Evolutionary conservation across 1,284 basidiomycete species (phyloP), one percentile per base, ranked within the genome.

Genomic region (Hemileia vastatrix): DNA sequence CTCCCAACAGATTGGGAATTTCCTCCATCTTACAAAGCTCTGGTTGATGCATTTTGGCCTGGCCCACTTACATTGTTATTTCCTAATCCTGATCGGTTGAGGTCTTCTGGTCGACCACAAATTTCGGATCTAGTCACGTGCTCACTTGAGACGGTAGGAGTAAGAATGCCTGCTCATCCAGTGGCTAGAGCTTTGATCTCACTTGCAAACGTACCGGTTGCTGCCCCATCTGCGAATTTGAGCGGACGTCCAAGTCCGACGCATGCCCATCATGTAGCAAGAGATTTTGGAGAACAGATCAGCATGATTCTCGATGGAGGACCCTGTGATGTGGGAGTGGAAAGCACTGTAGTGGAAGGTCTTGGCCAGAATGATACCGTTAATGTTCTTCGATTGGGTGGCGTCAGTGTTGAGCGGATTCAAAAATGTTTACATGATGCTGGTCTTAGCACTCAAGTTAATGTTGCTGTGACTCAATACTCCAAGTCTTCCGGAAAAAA

Each of bases 171-270:
- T 0, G 85, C 86, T 0, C 92, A 99, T 77, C 87, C 90, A 0
- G 83, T 98, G 31, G 92, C 95, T 0, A 81, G 92, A 50, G 91
- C 90, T 0, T 80, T 98, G 64, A 97, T 98, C 65, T 83, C 87
- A 0, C 70, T 85, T 2, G 77, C 86, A 0, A 80, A 86, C 54
- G 76, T 83, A 0, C 94, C 95, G 0, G 78, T 99, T 18, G 92
- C 92, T 4, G 95, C 94, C 0, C 95, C 95, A 0, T 94, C 90
- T 64, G 95, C 95, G 31, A 98, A 99, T 75, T 86, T 88, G 0
- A 93, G 89, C 0, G 93, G 93, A 6, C 86, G 90, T 68, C 95
- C 95, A 1, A 91, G 88, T 69, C 94, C 95, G 0, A 99, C 95
- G 0, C 82, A 82, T n/a, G 90, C 90, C 8, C 81, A 83, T 64